Evolutionary conservation across 768 basidiomycete species (phyloP), one percentile per base, ranked within the genome.

Genomic region (Leccinum pellstonianum): DNA sequence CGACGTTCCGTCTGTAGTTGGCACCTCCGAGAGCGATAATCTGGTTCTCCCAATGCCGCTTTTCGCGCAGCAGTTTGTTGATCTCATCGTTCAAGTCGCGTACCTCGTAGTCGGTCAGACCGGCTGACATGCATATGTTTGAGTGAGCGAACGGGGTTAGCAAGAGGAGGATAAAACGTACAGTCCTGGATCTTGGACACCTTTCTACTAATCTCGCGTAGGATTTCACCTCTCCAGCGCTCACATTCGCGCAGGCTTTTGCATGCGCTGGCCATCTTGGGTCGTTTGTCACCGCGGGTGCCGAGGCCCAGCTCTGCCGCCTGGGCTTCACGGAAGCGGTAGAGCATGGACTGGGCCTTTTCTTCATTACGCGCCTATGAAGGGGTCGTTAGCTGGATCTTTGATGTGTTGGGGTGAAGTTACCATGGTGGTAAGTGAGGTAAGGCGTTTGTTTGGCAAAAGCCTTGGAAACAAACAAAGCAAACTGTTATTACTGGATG

Each of bases 171-270:
- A 23, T 9, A 17, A 19, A 2, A 78, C 91, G 61, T 33, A 95
- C 94, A 77, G 69, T 99, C 96, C 74, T 99, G 96, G 50, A 98
- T 98, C 76, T 98, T 98, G 15, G 93, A 94, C 25, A 98, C 96
- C 73, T 99, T 98, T 61, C 96, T 73, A 70, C 92, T 94, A 52
- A 98, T 95, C 70, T 99, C 96, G 47, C 94, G 80, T 57, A 99
- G 71, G 19, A 98, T 93, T 75, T 98, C 96, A 58, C 95, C 96
- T 70, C 96, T 78, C 94, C 95, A 98, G 57, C 94, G 80, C 74
- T 99, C 96, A 67, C 93, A 95, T 52, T 98, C 95, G 38, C 93
- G 80, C 66, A 98, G 72, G 68, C 90, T 75, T 75, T 95, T 95
- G 72, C 94, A 95, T 12, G 86, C 83, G 64, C 88, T 90, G 11